phyloP scores from a whole-genome alignment of 139 green algal species.

The Tetraselmis chui region DNA sequence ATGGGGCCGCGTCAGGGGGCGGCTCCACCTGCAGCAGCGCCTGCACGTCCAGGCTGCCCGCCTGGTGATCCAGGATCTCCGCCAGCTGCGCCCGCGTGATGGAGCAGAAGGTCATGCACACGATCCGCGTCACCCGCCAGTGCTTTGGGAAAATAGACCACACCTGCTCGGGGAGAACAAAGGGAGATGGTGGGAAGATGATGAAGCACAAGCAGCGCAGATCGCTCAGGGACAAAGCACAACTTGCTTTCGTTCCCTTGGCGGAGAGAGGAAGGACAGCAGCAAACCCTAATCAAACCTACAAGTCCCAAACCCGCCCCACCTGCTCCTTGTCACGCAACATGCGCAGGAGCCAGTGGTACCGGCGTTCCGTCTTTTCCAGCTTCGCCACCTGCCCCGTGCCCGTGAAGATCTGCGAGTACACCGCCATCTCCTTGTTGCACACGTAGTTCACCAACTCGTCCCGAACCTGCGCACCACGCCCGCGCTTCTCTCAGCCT shows the following conservation, averaged over 20 bases:
- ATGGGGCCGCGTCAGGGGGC: too few relatives aligned
- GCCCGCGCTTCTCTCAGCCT: too few relatives aligned
- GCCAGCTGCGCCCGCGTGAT: slow-evolving; percentile 80
- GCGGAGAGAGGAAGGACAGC: too few relatives aligned
- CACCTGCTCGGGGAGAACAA: slow-evolving; percentile 34
- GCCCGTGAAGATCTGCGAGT: slow-evolving; percentile 73
- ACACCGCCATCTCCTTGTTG: slow-evolving; percentile 80
- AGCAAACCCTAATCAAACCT: too few relatives aligned
- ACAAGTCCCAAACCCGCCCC: too few relatives aligned
- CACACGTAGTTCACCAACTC: slow-evolving; percentile 84
- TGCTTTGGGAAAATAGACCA: slow-evolving; percentile 86
- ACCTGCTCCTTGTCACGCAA: slow-evolving; percentile 12
- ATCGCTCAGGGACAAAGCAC: too few relatives aligned
- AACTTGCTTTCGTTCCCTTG: too few relatives aligned
- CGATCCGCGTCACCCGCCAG: slow-evolving; percentile 82
- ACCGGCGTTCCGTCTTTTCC: slow-evolving; percentile 84
- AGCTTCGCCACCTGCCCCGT: slow-evolving; percentile 68
- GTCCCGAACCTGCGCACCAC: slow-evolving; percentile 56
- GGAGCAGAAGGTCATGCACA: slow-evolving; percentile 93
- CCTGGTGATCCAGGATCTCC: slow-evolving; percentile 61
- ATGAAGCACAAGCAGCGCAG: too few relatives aligned
- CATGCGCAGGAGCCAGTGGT: slow-evolving; percentile 62
- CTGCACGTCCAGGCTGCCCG: slow-evolving; percentile 50
- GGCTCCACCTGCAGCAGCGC: slow-evolving; percentile 62
- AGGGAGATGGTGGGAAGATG: neutral